Evolutionary conservation across 257 asterid genomes (phyloP).

Genomic region (Eucommia ulmoides): DNA sequence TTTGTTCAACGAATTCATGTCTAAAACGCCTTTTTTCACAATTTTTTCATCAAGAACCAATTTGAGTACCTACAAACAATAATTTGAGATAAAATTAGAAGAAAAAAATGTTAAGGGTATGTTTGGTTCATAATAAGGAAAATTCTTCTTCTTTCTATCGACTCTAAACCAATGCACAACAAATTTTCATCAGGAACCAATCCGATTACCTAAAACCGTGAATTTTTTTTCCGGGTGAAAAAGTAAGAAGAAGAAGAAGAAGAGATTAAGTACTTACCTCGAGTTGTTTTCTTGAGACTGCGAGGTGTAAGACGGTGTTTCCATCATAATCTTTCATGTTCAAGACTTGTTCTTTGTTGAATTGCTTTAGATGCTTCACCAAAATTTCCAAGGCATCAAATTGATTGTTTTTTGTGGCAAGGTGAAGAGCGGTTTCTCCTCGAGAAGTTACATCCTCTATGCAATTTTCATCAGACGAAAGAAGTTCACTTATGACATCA

Average conservation of each 20-base stretch:
- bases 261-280: conserved; percentile 16
- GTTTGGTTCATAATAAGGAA: too few species aligned
- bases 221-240: too few species aligned
- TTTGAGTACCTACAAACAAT: conserved; percentile 5
- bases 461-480: conserved; percentile 12
- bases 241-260: not conserved
- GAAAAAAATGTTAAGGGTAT: too few species aligned
- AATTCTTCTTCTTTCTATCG: not conserved
- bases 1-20: conserved; percentile 15
- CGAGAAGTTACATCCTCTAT: conserved; percentile 19
- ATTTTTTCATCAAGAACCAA: conserved; percentile 2
- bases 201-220: not conserved
- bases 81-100: too few species aligned
- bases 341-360: conserved; percentile 11
- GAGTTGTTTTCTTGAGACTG: conserved; percentile 31
- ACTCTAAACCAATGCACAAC: not conserved
- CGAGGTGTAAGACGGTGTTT: conserved; percentile 42
- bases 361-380: conserved; percentile 10
- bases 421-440: conserved; percentile 25
- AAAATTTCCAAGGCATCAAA: conserved; percentile 15
- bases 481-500: conserved; percentile 13
- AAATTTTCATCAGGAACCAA: not conserved
- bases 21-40: conserved; percentile 3
- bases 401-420: conserved; percentile 19
- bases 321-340: conserved; percentile 27